Base-by-base conservation (phyloP, 495 filamentous ascomycete genomes). In the Schizothecium vesticola region DNA sequence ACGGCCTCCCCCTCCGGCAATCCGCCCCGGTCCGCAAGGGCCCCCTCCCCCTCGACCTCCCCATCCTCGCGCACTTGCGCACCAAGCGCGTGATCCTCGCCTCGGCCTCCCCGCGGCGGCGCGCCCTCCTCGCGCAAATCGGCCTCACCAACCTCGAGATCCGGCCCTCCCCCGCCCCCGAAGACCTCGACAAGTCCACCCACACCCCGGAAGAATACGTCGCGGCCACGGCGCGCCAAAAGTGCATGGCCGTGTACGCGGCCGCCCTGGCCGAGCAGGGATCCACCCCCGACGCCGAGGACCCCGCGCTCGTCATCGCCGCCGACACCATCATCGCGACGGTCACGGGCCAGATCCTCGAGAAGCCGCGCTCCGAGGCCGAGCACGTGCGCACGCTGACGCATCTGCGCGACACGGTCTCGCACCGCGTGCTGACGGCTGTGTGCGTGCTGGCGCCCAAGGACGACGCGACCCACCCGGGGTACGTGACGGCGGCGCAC, bases 281-380 rank as follows among this genome's bases (percentile, higher is more conserved):
- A 23, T n/a, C 26, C 8, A 7, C 8, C 8, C 8, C 9, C 8
- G 68, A 68, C 70, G 21, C 80, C n/a, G 70, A 71, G 28, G 95
- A 97, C 69, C 94, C 93, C 0, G 91, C 86, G 11, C 82, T 99
- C 0, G 91, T 99, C 51, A 85, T 99, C 26, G 92, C 93, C 1
- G 95, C 95, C 1, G 95, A 98, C 75, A 99, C 95, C 2, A 82
- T 99, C 28, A 91, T 98, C 71, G 92, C 94, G 10, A 89, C 89
- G 31, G 80, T 84, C n/a, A 72, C 79, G 0, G 95, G 93, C 0
- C 75, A 83, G 65, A 91, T 98, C 51, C 81, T 98, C 25, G 95
- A 98, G 85, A 99, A 99, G 79, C 95, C 95, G 28, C 78, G 86
- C 51, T 89, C 79, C 25, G 90, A 94, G 77, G 84, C 83, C n/a